A percentile compares a stretch with the other conserved stretches of the same genome.
These are phyloP conservation scores for Sequoiadendron giganteum DNA, from an alignment of 75 land plant species.

Conservation along the genomic window DNA sequence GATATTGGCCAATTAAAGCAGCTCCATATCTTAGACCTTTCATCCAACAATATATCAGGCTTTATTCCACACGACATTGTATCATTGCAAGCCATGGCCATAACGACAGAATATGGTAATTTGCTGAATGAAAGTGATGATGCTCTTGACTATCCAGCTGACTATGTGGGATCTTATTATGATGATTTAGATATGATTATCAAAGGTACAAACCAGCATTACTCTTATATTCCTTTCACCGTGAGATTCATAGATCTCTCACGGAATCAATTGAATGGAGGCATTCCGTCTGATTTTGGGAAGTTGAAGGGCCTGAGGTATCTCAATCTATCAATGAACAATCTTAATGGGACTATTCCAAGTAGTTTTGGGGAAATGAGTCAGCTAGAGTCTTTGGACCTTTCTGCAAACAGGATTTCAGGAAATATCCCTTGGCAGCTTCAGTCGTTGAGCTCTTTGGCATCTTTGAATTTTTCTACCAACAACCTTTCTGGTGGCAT, in stretches of 20 bases:
- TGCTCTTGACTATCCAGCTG: too few relatives aligned
- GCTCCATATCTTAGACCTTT: slow-evolving; percentile 58
- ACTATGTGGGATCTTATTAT: too few relatives aligned
- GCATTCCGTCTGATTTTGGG: slow-evolving; percentile 38
- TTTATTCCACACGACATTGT: slow-evolving; percentile 22
- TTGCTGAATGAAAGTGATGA: slow-evolving; percentile 1
- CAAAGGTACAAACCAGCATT: slow-evolving; percentile 24
- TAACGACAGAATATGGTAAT: too few relatives aligned
- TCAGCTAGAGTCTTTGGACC: not conserved
- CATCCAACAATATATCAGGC: slow-evolving; percentile 51
- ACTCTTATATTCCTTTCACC: slow-evolving; percentile 39
- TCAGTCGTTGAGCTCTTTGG: not conserved
- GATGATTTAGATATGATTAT: too few relatives aligned
- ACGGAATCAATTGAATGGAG: slow-evolving; percentile 33
- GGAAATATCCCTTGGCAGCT: not conserved
- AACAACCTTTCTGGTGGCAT: not conserved
- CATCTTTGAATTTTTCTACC: not conserved
- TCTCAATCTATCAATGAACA: slow-evolving; percentile 59
- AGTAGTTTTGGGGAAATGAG: not conserved
- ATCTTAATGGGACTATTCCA: slow-evolving; percentile 54
- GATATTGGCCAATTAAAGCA: too few relatives aligned
- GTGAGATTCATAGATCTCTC: slow-evolving; percentile 56
- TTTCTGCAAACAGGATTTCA: not conserved
- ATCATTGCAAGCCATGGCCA: too few relatives aligned
- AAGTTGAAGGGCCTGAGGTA: slow-evolving; percentile 26